Conservation (phyloP, 805 yeast species). For the Saturnispora diversa region DNA sequence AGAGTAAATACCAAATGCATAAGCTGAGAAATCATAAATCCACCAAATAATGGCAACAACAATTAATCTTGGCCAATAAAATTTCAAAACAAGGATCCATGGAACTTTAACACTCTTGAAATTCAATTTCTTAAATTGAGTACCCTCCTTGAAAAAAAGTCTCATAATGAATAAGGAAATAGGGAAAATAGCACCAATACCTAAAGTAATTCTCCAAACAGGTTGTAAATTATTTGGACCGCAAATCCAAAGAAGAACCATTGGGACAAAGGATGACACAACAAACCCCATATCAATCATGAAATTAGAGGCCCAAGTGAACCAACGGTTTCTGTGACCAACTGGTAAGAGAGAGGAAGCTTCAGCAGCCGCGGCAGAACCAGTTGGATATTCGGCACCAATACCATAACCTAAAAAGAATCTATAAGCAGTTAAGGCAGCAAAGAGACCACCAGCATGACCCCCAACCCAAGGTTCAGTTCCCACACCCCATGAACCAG, state of each 20-base stretch:
- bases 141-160: slow-evolving; percentile 65
- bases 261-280: slow-evolving; percentile 72
- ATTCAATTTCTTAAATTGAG: slow-evolving; percentile 59
- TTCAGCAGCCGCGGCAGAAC: slow-evolving; percentile 90
- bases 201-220: slow-evolving; percentile 89
- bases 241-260: slow-evolving; percentile 80
- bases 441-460: slow-evolving; percentile 65
- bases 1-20: slow-evolving; percentile 82
- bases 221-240: slow-evolving; percentile 59
- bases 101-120: slow-evolving; percentile 63
- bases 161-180: slow-evolving; percentile 69
- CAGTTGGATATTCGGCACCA: slow-evolving; percentile 93
- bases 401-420: slow-evolving; percentile 85
- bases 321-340: slow-evolving; percentile 85
- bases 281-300: slow-evolving; percentile 89
- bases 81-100: slow-evolving; percentile 58
- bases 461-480: slow-evolving; percentile 32
- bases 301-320: slow-evolving; percentile 79
- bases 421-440: slow-evolving; percentile 76
- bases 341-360: slow-evolving; percentile 70
- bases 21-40: slow-evolving; percentile 79
- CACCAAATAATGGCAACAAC: slow-evolving; percentile 81
- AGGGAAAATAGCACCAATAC: slow-evolving; percentile 87
- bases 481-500: slow-evolving; percentile 82
- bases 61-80: slow-evolving; percentile 73